phyloP scores from a whole-genome alignment of 2,329 filamentous ascomycete species.

The Pezicula rhizophila region DNA sequence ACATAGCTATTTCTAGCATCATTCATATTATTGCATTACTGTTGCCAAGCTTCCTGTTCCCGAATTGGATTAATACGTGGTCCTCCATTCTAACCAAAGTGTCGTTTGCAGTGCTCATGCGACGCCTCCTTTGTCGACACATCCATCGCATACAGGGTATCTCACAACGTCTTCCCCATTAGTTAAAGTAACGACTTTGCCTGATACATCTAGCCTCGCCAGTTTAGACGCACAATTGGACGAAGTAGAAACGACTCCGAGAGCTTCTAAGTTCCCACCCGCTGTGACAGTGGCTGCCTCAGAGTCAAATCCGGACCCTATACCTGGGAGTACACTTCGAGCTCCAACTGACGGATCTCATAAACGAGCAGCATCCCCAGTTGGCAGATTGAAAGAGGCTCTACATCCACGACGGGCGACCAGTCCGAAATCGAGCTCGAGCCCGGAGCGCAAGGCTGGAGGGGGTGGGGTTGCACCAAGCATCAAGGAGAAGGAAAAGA shows the following conservation, averaged over 20 bases:
- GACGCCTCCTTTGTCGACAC: conserved; percentile 46
- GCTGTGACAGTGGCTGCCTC: conserved; percentile 22
- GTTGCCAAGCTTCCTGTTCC: neutral
- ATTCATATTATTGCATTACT: too few relatives aligned
- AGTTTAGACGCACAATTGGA: conserved; percentile 28
- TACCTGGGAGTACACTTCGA: conserved; percentile 31
- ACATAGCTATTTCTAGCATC: neutral
- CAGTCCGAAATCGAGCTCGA: conserved; percentile 40
- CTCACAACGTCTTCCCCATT: conserved; percentile 64
- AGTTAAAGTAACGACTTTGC: conserved; percentile 50
- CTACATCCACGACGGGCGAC: conserved; percentile 45
- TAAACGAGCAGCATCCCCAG: conserved; percentile 62
- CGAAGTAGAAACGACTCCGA: conserved; percentile 22
- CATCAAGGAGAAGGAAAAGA: conserved; percentile 17
- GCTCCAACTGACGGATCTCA: conserved; percentile 37
- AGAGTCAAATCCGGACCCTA: conserved; percentile 25
- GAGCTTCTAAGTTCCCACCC: conserved; percentile 33
- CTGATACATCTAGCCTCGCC: conserved; percentile 25
- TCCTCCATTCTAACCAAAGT: conserved; percentile 1
- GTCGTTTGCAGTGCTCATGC: conserved; percentile 20
- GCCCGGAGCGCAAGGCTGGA: conserved; percentile 33
- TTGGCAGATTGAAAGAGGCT: conserved; percentile 64
- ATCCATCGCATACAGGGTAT: conserved; percentile 61
- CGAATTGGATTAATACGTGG: neutral
- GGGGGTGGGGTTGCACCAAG: conserved; percentile 9